Conservation (phyloP, 2,329 filamentous ascomycete species). For the Pseudogymnoascus sp. region DNA sequence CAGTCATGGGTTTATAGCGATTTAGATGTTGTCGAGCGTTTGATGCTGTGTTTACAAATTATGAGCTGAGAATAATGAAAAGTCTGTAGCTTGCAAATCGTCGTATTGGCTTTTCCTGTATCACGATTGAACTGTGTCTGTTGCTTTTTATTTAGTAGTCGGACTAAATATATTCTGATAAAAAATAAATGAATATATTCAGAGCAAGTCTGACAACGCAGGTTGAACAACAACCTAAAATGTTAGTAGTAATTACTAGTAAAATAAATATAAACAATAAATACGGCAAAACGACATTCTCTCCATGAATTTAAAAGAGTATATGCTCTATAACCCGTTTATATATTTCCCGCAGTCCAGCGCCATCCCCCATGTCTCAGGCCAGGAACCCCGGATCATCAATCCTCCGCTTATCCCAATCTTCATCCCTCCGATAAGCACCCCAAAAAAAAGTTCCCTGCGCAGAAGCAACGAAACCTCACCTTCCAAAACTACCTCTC, state of each 20-base stretch:
- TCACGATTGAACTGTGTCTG: not conserved
- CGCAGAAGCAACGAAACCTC: not conserved
- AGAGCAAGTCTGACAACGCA: not conserved
- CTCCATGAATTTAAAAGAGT: not conserved
- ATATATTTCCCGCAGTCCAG: too few species aligned
- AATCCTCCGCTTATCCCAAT: not conserved
- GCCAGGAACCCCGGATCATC: not conserved
- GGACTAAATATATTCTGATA: not conserved
- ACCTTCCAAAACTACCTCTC: too few species aligned
- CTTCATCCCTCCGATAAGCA: not conserved
- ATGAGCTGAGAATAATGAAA: not conserved
- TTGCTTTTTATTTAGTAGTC: not conserved
- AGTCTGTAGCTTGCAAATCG: not conserved
- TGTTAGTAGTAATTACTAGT: not conserved
- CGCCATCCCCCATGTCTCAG: not conserved
- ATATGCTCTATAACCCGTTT: too few species aligned
- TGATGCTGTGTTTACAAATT: not conserved
- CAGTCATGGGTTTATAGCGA: not conserved
- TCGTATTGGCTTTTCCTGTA: not conserved
- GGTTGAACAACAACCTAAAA: not conserved
- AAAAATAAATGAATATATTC: not conserved
- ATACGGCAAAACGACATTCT: not conserved
- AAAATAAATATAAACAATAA: not conserved
- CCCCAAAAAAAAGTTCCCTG: slow-evolving; percentile 1
- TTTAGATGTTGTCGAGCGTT: not conserved